A percentile compares a stretch with the other conserved stretches of the same genome.
phyloP scores from a whole-genome alignment of 2,329 filamentous ascomycete genomes.

The Fusarium brachygibbosum region DNA sequence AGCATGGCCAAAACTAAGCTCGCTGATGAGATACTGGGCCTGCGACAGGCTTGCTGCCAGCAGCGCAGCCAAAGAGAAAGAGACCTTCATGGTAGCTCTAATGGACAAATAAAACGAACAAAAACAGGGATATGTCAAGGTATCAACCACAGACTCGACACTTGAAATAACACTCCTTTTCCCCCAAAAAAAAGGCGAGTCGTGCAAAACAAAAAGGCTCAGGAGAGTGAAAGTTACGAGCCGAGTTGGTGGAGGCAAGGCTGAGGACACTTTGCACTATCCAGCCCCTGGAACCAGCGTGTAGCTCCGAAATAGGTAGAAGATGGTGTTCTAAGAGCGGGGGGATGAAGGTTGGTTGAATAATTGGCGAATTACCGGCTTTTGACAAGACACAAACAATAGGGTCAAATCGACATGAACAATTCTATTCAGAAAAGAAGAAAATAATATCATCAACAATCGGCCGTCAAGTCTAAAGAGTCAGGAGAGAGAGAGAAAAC shows the following conservation, averaged over 20 bases:
- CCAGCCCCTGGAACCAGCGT: conserved; percentile 36
- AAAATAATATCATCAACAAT: conserved; percentile 1
- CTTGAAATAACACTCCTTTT: conserved; percentile 23
- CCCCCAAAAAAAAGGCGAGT: conserved; percentile 10
- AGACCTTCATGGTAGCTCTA: conserved; percentile 59
- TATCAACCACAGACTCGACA: conserved; percentile 17
- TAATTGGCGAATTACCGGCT: not conserved
- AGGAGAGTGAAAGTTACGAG: conserved; percentile 22
- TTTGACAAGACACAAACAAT: not conserved
- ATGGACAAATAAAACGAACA: conserved; percentile 19
- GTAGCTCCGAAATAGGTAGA: conserved; percentile 14
- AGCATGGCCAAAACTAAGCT: conserved; percentile 82
- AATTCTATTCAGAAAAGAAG: not conserved
- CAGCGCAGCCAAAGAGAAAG: conserved; percentile 57
- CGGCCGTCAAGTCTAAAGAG: not conserved
- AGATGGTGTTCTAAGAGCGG: conserved; percentile 21
- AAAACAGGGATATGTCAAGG: conserved; percentile 24
- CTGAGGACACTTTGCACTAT: conserved; percentile 51
- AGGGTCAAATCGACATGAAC: not conserved
- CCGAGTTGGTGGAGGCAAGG: conserved; percentile 43
- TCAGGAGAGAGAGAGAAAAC: conserved; percentile 9
- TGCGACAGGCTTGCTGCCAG: conserved; percentile 65
- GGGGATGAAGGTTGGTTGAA: not conserved
- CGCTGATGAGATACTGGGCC: conserved; percentile 77
- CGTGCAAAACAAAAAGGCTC: conserved; percentile 15